These are phyloP conservation scores for Pachyrhizus erosus DNA, from an alignment of 306 rosid species.

Conservation along the genomic window DNA sequence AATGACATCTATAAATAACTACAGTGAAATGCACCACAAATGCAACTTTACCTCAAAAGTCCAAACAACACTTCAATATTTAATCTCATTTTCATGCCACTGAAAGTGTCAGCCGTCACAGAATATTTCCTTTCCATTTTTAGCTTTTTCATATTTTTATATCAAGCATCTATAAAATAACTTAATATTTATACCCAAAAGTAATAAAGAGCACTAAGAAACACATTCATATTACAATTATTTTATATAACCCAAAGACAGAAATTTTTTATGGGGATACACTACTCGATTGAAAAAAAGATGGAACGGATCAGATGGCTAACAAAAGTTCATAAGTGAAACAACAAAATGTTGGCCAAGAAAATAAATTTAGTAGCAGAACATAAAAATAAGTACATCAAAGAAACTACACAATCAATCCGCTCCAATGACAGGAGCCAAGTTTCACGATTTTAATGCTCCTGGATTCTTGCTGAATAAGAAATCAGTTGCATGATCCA, in stretches of 20 bases:
- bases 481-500: conserved; percentile 70
- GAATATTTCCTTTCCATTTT: not conserved
- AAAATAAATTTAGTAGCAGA: conserved; percentile 34
- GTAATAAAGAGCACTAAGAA: not conserved
- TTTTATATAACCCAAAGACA: conserved; percentile 3
- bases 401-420: conserved; percentile 47
- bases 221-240: conserved; percentile 39
- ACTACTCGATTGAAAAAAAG: conserved; percentile 31
- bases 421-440: conserved; percentile 38
- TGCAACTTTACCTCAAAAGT: not conserved
- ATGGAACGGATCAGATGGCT: conserved; percentile 31
- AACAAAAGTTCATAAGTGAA: conserved; percentile 41
- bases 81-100: not conserved
- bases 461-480: conserved; percentile 37
- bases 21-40: not conserved
- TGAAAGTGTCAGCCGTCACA: not conserved
- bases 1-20: not conserved
- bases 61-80: not conserved
- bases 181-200: not conserved
- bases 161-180: not conserved
- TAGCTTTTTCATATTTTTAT: not conserved
- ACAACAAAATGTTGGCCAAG: conserved; percentile 27
- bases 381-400: conserved; percentile 27
- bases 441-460: conserved; percentile 27
- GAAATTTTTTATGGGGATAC: conserved; percentile 17